Conservation (phyloP, 768 basidiomycete species). For the Trametes gibbosa region DNA sequence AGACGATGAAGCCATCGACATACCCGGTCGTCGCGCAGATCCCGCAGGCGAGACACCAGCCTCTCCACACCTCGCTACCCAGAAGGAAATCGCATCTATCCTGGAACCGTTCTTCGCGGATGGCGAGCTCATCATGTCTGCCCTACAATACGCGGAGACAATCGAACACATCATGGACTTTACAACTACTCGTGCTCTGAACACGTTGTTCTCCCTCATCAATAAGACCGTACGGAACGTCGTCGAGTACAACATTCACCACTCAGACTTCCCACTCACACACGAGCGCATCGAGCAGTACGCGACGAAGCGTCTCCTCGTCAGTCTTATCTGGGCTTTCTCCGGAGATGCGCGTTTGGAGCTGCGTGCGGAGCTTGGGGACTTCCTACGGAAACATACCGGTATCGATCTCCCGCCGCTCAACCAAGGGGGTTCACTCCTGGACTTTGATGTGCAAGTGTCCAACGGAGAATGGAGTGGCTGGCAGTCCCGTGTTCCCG, state of each 20-base stretch:
- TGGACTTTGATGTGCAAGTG: conserved; percentile 94
- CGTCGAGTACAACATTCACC: conserved; percentile 92
- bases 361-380: conserved; percentile 83
- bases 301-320: conserved; percentile 82
- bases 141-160: conserved; percentile 76
- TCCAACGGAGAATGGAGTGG: conserved; percentile 81
- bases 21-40: conserved; percentile 60
- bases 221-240: conserved; percentile 95
- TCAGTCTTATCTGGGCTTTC: conserved; percentile 97
- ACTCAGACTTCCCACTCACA: conserved; percentile 89
- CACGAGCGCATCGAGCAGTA: conserved; percentile 87
- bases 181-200: conserved; percentile 85
- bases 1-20: conserved; percentile 73
- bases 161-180: conserved; percentile 99
- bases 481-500: conserved; percentile 91
- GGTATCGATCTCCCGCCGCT: conserved; percentile 87
- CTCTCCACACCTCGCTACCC: conserved; percentile 67
- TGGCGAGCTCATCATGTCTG: conserved; percentile 77
- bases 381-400: conserved; percentile 79
- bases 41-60: conserved; percentile 45
- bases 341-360: conserved; percentile 95
- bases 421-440: conserved; percentile 72
- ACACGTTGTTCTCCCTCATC: conserved; percentile 93
- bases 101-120: conserved; percentile 81
- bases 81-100: conserved; percentile 70